Evolutionary conservation across 495 filamentous ascomycete genomes (phyloP).

Genomic region (Hypoxylon cercidicola): DNA sequence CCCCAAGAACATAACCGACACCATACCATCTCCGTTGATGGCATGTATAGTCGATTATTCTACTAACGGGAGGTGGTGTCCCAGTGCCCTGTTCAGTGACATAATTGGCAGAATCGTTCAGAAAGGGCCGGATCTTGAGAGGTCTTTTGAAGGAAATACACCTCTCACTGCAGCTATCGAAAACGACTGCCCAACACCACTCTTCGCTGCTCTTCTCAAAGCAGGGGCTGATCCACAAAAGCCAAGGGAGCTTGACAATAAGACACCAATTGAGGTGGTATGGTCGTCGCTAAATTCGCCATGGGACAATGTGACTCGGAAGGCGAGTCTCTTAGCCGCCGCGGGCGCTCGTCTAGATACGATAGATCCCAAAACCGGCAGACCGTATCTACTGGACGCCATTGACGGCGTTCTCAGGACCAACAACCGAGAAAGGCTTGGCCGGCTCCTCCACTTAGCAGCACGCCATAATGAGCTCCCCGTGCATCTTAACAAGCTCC

Average conservation of each 20-base stretch:
- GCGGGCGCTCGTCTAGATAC: conserved; percentile 26
- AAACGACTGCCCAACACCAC: not conserved
- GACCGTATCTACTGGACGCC: conserved; percentile 10
- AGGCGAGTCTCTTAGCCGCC: conserved; percentile 15
- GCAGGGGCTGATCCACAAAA: conserved; percentile 21
- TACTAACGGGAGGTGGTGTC: too few relatives aligned
- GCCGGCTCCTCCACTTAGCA: conserved; percentile 2
- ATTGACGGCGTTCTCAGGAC: not conserved
- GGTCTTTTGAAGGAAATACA: not conserved
- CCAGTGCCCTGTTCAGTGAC: too few relatives aligned
- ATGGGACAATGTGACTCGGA: not conserved
- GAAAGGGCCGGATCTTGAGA: conserved; percentile 8
- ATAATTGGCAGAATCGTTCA: too few relatives aligned
- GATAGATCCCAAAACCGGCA: not conserved
- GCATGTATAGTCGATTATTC: not conserved
- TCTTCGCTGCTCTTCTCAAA: conserved; percentile 14
- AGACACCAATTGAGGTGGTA: too few relatives aligned
- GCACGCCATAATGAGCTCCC: conserved; percentile 1
- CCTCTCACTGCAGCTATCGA: conserved; percentile 16
- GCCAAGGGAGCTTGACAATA: too few relatives aligned
- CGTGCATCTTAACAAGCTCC: conserved; percentile 19
- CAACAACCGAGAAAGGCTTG: not conserved
- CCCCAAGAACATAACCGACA: not conserved
- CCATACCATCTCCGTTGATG: conserved; percentile 2
- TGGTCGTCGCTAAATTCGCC: too few relatives aligned